Evolutionary conservation across 2,329 filamentous ascomycete species (phyloP).

Genomic region (Arthrobotrys megalospora): DNA sequence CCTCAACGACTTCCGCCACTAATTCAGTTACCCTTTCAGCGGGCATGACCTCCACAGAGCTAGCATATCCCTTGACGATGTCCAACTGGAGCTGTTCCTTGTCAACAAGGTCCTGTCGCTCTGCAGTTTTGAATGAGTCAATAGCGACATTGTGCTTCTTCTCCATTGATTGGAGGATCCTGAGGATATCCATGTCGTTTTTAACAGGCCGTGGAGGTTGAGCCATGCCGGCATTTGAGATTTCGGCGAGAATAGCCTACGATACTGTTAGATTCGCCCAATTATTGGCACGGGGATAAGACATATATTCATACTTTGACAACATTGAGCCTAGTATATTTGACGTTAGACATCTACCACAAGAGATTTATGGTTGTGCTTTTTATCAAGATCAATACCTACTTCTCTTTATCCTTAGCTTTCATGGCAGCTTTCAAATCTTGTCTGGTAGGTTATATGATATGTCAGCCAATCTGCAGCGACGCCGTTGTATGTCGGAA

Average conservation of each 20-base stretch:
- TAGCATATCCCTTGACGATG: slow-evolving; percentile 70
- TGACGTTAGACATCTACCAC: slow-evolving; percentile 64
- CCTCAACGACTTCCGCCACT: slow-evolving; percentile 72
- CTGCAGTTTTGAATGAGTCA: slow-evolving; percentile 76
- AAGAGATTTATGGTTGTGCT: slow-evolving; percentile 68
- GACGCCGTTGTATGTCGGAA: neutral
- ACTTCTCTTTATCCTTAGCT: slow-evolving; percentile 72
- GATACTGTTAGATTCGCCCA: neutral
- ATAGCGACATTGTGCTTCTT: slow-evolving; percentile 74
- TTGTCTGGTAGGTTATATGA: slow-evolving; percentile 62
- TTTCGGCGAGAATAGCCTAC: slow-evolving; percentile 75
- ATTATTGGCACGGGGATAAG: neutral
- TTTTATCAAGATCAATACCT: slow-evolving; percentile 63
- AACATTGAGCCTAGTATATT: slow-evolving; percentile 67
- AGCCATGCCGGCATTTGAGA: slow-evolving; percentile 80
- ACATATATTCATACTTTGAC: slow-evolving; percentile 28
- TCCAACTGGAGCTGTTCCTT: slow-evolving; percentile 78
- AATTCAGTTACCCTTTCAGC: slow-evolving; percentile 74
- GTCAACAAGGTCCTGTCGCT: slow-evolving; percentile 77
- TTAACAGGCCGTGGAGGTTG: slow-evolving; percentile 73
- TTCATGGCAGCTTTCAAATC: slow-evolving; percentile 79
- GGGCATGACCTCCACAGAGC: slow-evolving; percentile 75
- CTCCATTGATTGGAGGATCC: slow-evolving; percentile 77
- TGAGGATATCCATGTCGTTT: slow-evolving; percentile 79
- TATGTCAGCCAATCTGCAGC: neutral